Conservation (phyloP, 306 rosid species). For the Quercus ilex region DNA sequence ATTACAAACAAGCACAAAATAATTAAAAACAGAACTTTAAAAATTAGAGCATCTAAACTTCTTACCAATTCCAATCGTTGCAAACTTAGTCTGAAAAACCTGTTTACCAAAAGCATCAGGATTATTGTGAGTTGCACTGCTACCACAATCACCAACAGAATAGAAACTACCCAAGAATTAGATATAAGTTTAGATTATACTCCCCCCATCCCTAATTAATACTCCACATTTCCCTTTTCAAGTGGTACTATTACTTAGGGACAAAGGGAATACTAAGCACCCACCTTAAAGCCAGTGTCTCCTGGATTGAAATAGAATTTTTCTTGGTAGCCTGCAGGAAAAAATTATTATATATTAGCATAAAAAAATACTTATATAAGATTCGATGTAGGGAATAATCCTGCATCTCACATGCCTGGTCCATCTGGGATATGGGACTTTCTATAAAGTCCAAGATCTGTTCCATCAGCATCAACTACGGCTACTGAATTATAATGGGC, state of each 20-base stretch:
- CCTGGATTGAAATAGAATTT: conserved; percentile 97
- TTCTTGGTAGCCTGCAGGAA: conserved; percentile 81
- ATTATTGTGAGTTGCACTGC: conserved; percentile 16
- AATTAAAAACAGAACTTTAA: neutral
- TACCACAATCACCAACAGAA: conserved; percentile 14
- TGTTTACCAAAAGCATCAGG: conserved; percentile 35
- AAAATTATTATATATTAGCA: neutral
- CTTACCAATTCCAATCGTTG: conserved; percentile 94
- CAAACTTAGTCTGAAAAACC: conserved; percentile 89
- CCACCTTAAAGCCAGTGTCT: conserved; percentile 96
- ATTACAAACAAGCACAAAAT: conserved; percentile 1
- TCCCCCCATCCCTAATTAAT: too few relatives aligned
- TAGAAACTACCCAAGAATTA: neutral
- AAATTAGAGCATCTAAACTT: conserved; percentile 10
- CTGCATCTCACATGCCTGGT: conserved; percentile 54
- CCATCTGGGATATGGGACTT: conserved; percentile 98
- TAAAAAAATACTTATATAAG: neutral
- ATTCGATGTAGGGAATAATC: neutral
- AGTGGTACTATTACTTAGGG: too few relatives aligned
- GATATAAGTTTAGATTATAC: conserved; percentile 4
- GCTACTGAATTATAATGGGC: conserved; percentile 90
- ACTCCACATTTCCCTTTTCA: too few relatives aligned
- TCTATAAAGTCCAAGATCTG: conserved; percentile 93
- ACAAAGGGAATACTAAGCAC: conserved; percentile 6
- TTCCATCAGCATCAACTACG: conserved; percentile 87